Percentiles rank a stretch among this genome's conserved stretches.
Evolutionary conservation across 805 yeast genomes (phyloP).

Genomic region (Candida germanica): DNA sequence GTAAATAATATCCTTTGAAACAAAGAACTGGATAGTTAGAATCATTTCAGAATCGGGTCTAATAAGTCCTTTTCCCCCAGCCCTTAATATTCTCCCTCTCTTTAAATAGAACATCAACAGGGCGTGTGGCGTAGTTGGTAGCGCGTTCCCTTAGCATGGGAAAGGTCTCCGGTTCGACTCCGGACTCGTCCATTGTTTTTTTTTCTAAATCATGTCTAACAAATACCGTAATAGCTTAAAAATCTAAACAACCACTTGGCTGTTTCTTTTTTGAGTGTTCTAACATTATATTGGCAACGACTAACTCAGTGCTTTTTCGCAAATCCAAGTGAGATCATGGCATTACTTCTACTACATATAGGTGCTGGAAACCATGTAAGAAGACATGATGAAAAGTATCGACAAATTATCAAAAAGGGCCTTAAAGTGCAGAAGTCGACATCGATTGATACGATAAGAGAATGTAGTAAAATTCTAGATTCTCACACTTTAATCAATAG

Average conservation of each 20-base stretch:
- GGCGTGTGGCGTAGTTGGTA: conserved; percentile 51
- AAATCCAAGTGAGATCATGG: no score
- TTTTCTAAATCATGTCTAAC: not conserved
- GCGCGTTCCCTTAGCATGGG: conserved; percentile 51
- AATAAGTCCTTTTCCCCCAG: no score
- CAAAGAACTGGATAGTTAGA: no score
- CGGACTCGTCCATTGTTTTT: conserved; percentile 38
- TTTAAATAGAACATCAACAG: no score
- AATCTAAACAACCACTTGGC: no score
- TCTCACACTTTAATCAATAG: conserved; percentile 43
- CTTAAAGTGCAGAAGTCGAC: conserved; percentile 8
- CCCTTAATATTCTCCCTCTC: no score
- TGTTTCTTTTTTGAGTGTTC: no score
- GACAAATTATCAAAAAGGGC: conserved; percentile 25
- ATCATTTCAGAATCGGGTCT: no score
- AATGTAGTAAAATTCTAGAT: conserved; percentile 30
- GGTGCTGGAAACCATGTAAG: conserved; percentile 51
- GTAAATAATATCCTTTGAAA: no score
- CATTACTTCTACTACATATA: conserved; percentile 36
- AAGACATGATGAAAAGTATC: conserved; percentile 19
- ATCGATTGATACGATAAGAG: conserved; percentile 6
- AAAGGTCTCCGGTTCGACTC: conserved; percentile 48
- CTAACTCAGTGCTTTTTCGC: conserved; percentile 1
- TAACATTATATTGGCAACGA: no score
- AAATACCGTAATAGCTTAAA: no score